Evolutionary conservation across 169 alveolate genomes (phyloP).

Genomic region (Plasmodium knowlesi): DNA sequence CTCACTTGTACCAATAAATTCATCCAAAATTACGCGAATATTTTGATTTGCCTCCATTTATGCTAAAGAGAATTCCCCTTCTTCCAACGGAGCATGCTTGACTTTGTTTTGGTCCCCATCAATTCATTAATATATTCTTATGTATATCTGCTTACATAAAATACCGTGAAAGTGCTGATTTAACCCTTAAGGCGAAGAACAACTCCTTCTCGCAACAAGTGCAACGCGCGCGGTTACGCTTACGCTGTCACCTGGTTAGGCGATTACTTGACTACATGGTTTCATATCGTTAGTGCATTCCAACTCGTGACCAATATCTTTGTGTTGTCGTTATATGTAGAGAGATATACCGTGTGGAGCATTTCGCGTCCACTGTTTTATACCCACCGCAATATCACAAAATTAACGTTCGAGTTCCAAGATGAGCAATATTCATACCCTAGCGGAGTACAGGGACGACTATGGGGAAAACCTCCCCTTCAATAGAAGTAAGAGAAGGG

Average conservation of each 20-base stretch:
- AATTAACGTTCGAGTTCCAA: neutral
- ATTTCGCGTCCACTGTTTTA: neutral
- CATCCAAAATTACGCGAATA: neutral
- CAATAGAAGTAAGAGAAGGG: conserved; percentile 60
- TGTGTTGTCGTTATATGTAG: neutral
- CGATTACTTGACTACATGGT: neutral
- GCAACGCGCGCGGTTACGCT: neutral
- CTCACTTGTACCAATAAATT: neutral
- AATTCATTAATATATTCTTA: neutral
- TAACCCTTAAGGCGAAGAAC: neutral
- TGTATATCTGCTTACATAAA: neutral
- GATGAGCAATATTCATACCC: conserved; percentile 74
- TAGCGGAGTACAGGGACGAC: conserved; percentile 67
- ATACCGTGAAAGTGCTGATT: neutral
- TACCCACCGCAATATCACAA: neutral
- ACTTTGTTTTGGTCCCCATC: neutral
- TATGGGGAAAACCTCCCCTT: conserved; percentile 53
- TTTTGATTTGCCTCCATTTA: neutral
- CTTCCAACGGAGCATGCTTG: neutral
- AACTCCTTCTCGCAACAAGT: neutral
- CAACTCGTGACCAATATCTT: neutral
- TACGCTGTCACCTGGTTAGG: neutral
- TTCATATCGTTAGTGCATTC: neutral
- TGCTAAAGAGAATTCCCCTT: neutral
- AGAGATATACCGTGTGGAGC: neutral